Base-by-base conservation (phyloP, 1,284 basidiomycete species). In the Tremellales sp. region DNA sequence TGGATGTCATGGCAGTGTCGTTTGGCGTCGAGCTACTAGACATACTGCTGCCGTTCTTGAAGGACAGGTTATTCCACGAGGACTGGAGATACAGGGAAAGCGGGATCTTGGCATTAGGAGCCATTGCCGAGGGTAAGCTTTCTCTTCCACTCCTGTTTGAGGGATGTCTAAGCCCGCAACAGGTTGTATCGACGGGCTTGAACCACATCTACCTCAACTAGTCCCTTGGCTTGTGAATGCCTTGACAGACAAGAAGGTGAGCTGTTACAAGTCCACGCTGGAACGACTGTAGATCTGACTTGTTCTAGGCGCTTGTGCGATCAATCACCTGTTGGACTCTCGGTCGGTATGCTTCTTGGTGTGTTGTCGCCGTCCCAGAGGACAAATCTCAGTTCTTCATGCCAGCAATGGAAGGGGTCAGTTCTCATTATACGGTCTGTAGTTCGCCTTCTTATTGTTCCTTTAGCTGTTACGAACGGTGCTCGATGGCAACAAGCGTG, bases 261-360 rank as follows among this genome's bases (percentile, higher is more conserved):
- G 72, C 59, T 29, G 27, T n/a, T 48, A 7, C 29, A 19, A 10
- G 9, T 19, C 10, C 14, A 10, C 22, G 10, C 8, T 14, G 31
- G n/a, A 25, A 14, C 43, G 34, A 32, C n/a, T 16, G 42, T 5
- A 29, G 26, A 16, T 31, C 48, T 39, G 39, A 51, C 22, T 31
- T 24, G 29, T 16, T 43, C 3, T 63, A 92, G 86, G 94, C 95
- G 27, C 82, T 98, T 26, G 90, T 99, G 6, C 86, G 95, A 44
- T 97, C 93, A 12, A 99, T 99, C 70, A 92, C 94, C 14, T 99
- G 95, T 72, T 99, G 95, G 95, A 97, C 94, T 1, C 79, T 99
- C 13, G 93, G 94, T n/a, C 84, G 95, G 40, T 99, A 99, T 73
- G 91, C 94, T 29, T 88, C 85, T 65, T 98, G 95, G 95, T 90